A percentile compares a stretch with the other conserved stretches of the same genome.
Conservation (phyloP, 1,139 yeast genomes). For the Yamadazyma membranifaciens region DNA sequence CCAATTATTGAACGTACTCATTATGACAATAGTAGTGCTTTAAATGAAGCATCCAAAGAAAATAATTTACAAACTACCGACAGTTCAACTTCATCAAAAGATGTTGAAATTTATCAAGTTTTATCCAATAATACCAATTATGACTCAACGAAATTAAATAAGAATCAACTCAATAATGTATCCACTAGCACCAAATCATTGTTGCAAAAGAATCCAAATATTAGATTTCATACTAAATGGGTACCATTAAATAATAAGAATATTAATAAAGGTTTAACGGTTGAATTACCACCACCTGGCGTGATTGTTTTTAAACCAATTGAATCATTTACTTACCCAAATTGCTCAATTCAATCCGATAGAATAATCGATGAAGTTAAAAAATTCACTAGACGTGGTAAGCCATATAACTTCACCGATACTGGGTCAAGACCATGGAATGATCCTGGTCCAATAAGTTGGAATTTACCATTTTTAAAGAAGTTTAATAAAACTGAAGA, state of each 20-base stretch:
- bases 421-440: slow-evolving; percentile 88
- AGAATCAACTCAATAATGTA: slow-evolving; percentile 13
- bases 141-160: slow-evolving; percentile 20
- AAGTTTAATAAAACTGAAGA: slow-evolving; percentile 16
- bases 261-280: slow-evolving; percentile 56
- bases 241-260: slow-evolving; percentile 65
- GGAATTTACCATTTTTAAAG: slow-evolving; percentile 30
- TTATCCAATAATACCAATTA: slow-evolving; percentile 27
- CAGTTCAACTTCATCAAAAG: slow-evolving; percentile 19
- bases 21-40: slow-evolving; percentile 8
- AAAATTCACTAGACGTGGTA: slow-evolving; percentile 60
- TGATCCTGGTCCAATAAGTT: slow-evolving; percentile 70
- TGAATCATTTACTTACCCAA: slow-evolving; percentile 81
- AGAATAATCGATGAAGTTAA: slow-evolving; percentile 67
- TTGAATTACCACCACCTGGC: slow-evolving; percentile 86
- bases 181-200: slow-evolving; percentile 24
- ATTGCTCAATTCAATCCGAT: slow-evolving; percentile 74
- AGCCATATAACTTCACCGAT: slow-evolving; percentile 37
- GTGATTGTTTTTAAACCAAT: slow-evolving; percentile 81
- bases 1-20: slow-evolving; percentile 39
- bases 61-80: background rate
- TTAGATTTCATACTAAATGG: slow-evolving; percentile 69
- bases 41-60: slow-evolving; percentile 9
- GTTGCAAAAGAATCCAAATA: slow-evolving; percentile 25
- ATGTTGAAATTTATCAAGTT: slow-evolving; percentile 45